Base-by-base conservation (phyloP, 1,139 yeast genomes). In the Blastobotrys apis region DNA sequence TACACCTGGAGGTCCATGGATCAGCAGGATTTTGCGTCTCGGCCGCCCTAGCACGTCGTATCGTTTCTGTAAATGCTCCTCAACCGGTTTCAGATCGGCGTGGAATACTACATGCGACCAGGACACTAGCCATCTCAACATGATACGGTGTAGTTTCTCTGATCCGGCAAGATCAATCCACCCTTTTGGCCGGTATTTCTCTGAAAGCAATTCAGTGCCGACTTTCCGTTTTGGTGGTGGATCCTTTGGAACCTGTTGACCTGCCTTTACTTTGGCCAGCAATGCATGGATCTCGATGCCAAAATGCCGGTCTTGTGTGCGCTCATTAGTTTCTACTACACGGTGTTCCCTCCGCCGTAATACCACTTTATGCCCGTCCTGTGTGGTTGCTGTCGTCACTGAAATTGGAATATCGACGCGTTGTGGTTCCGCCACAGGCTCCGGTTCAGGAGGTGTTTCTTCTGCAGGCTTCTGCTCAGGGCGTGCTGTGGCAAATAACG, bases 1-100 rank as follows among this genome's bases (percentile, higher is more conserved):
- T n/a, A 85, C 74, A 1, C 98, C 98, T 1, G 96, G 90, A 0
- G 97, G 94, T 0, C 98, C 98, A 60, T 84, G 87, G 2, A 92
- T 74, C 39, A 92, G 67, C 32, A 92, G 61, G 1, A 92, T 72
- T 53, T 79, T 83, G 44, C 73, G 73, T n/a, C 64, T 67, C 0
- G 97, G 97, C 40, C 97, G 71, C 25, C 50, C 59, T 47, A 44
- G 39, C 4, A 38, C 36, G 43, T 47, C 53, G 33, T 48, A 41
- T 27, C 40, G 36, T 34, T 39, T 41, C 38, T 47, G 26, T n/a
- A 43, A 48, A 4, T 43, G 39, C 17, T 37, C 53, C 4, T 42
- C 34, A 2, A 30, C 38, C 25, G 13, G 27, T 16, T 38, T 54
- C 39, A 62, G 49, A 9, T 63, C 67, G 38, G 71, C 74, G 6